These are phyloP conservation scores for Termitomyces sp. DNA, from an alignment of 768 basidiomycete genomes.

Conservation along the genomic window DNA sequence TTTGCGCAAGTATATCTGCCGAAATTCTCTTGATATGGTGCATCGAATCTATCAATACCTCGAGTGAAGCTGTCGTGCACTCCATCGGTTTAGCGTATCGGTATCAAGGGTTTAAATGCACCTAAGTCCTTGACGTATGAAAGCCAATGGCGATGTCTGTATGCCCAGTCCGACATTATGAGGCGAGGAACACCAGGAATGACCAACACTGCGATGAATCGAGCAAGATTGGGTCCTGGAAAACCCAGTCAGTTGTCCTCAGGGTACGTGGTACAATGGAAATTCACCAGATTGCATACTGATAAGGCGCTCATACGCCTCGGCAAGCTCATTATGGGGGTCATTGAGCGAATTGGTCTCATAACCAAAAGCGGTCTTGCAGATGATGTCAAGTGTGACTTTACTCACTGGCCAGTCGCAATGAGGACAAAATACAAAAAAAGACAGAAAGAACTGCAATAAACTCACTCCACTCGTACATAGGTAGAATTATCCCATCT, in stretches of 20 bases:
- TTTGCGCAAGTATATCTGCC: constrained; percentile 33
- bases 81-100: background rate
- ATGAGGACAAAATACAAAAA: background rate
- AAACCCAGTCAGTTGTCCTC: background rate
- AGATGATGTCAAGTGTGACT: constrained; percentile 49
- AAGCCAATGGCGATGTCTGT: constrained; percentile 28
- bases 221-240: constrained; percentile 27
- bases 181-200: constrained; percentile 32
- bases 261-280: background rate
- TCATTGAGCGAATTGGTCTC: constrained; percentile 38
- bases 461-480: constrained; percentile 46
- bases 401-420: constrained; percentile 34
- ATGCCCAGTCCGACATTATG: constrained; percentile 30
- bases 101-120: constrained; percentile 1
- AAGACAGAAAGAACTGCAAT: background rate
- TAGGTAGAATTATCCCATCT: constrained; percentile 25
- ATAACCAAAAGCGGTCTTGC: constrained; percentile 46
- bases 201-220: constrained; percentile 27
- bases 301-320: constrained; percentile 40
- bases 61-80: constrained; percentile 13
- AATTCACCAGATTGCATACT: constrained; percentile 30
- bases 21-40: constrained; percentile 38
- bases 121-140: constrained; percentile 17
- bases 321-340: constrained; percentile 41
- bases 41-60: constrained; percentile 32